Evolutionary conservation across 2,329 filamentous ascomycete genomes (phyloP).

Genomic region (Aureobasidium mangrovei): DNA sequence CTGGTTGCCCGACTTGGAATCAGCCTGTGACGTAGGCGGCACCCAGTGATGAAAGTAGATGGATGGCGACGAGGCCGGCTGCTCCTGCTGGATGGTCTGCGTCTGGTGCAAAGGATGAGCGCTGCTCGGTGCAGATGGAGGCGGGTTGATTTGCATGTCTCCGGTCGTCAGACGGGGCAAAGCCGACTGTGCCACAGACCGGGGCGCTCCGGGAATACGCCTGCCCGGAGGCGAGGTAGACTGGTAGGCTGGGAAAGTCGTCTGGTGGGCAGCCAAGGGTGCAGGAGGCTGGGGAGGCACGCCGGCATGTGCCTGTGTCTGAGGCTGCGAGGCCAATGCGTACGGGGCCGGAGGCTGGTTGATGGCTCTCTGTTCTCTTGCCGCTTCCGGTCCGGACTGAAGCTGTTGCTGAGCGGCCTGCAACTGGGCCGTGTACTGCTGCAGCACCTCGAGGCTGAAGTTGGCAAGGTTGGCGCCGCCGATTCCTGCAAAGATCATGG

Average conservation of each 20-base stretch:
- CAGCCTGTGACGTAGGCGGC: slow-evolving; percentile 60
- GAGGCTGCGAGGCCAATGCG: slow-evolving; percentile 21
- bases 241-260: slow-evolving; percentile 33
- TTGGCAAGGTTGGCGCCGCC: slow-evolving; percentile 40
- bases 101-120: slow-evolving; percentile 36
- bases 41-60: slow-evolving; percentile 94
- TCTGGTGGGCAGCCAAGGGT: slow-evolving; percentile 25
- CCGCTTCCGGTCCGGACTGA: slow-evolving; percentile 35
- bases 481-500: slow-evolving; percentile 46
- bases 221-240: slow-evolving; percentile 22
- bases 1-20: slow-evolving; percentile 46
- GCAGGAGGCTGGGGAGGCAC: slow-evolving; percentile 22
- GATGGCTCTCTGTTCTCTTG: slow-evolving; percentile 35
- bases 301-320: slow-evolving; percentile 1
- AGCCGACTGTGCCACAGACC: slow-evolving; percentile 37
- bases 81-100: slow-evolving; percentile 50
- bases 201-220: slow-evolving; percentile 25
- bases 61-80: slow-evolving; percentile 58
- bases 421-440: slow-evolving; percentile 40
- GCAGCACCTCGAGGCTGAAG: slow-evolving; percentile 42
- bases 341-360: slow-evolving; percentile 27
- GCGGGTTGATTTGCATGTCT: slow-evolving; percentile 42
- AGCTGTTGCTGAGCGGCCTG: slow-evolving; percentile 36
- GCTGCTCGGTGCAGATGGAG: slow-evolving; percentile 31
- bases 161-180: slow-evolving; percentile 45